A percentile compares a stretch with the other conserved stretches of the same genome.
Evolutionary conservation across 768 basidiomycete genomes (phyloP).

Genomic region (Xerocomus brunneocitrinus): DNA sequence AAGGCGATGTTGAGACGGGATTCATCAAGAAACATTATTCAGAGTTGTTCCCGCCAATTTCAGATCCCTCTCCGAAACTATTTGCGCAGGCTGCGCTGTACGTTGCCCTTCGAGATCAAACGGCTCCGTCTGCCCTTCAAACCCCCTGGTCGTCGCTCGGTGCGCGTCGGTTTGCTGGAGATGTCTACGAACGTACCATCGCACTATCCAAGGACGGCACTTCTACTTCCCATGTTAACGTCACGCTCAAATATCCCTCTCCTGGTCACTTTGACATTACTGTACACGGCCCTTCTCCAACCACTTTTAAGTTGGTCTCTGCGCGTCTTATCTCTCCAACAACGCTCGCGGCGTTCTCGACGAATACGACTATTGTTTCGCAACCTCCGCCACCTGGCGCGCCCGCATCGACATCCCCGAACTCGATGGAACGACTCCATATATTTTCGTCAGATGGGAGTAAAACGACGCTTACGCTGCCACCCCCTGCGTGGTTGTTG

Average conservation of each 20-base stretch:
- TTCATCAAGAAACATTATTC: slow-evolving; percentile 90
- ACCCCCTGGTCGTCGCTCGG: slow-evolving; percentile 70
- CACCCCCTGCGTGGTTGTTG: slow-evolving; percentile 66
- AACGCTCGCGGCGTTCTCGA: slow-evolving; percentile 46
- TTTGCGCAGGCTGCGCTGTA: slow-evolving; percentile 81
- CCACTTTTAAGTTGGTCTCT: slow-evolving; percentile 46
- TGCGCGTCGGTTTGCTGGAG: slow-evolving; percentile 76
- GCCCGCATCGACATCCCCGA: slow-evolving; percentile 50
- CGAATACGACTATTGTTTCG: slow-evolving; percentile 67
- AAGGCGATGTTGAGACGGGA: slow-evolving; percentile 83
- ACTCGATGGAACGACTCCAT: slow-evolving; percentile 71
- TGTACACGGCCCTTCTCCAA: slow-evolving; percentile 32
- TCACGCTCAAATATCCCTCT: slow-evolving; percentile 39
- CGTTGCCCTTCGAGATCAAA: slow-evolving; percentile 61
- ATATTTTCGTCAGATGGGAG: slow-evolving; percentile 56
- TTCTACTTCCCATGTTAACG: slow-evolving; percentile 32
- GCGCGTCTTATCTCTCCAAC: slow-evolving; percentile 53
- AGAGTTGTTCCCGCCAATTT: slow-evolving; percentile 69
- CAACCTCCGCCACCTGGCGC: slow-evolving; percentile 53
- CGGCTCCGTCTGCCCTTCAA: slow-evolving; percentile 23
- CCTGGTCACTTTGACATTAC: slow-evolving; percentile 51
- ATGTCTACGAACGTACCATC: slow-evolving; percentile 58
- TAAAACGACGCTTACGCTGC: slow-evolving; percentile 63
- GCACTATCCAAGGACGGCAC: slow-evolving; percentile 56
- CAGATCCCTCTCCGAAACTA: slow-evolving; percentile 54